Conservation (phyloP, 768 basidiomycete species). For the Chalciporus chontae region DNA sequence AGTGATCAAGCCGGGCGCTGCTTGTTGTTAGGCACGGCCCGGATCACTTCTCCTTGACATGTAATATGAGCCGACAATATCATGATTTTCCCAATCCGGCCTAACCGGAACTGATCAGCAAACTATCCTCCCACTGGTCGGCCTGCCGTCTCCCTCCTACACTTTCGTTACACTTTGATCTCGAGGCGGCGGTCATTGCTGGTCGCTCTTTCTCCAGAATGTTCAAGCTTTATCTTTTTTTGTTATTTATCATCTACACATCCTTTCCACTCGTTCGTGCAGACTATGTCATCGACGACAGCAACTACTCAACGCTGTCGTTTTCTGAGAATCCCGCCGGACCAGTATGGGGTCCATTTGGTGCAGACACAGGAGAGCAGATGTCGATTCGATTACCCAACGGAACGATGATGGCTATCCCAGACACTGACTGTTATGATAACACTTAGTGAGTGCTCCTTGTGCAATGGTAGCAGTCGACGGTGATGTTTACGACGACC, state of each 20-base stretch:
- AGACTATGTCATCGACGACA: constrained; percentile 28
- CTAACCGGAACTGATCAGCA: background rate
- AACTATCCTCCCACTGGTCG: background rate
- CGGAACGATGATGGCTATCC: constrained; percentile 23
- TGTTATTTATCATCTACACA: constrained; percentile 2
- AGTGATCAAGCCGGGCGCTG: too few species aligned
- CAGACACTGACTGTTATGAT: constrained; percentile 22
- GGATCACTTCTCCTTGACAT: too few species aligned
- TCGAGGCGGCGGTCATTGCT: background rate
- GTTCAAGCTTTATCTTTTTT: background rate
- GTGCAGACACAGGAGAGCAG: constrained; percentile 18
- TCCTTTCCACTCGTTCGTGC: constrained; percentile 10
- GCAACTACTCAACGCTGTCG: constrained; percentile 22
- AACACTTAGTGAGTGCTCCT: constrained; percentile 23
- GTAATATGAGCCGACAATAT: too few species aligned
- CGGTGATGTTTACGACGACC: constrained; percentile 1
- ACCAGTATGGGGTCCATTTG: constrained; percentile 26
- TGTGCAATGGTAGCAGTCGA: background rate
- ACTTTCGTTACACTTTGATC: constrained; percentile 2
- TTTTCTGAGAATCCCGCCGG: constrained; percentile 28
- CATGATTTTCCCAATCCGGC: background rate
- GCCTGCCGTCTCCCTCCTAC: constrained; percentile 9
- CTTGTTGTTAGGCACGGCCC: too few species aligned
- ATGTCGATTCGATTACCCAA: constrained; percentile 22
- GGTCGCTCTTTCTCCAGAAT: constrained; percentile 4